Conservation (phyloP, 495 filamentous ascomycete species). For the Cenococcum geophilum region DNA sequence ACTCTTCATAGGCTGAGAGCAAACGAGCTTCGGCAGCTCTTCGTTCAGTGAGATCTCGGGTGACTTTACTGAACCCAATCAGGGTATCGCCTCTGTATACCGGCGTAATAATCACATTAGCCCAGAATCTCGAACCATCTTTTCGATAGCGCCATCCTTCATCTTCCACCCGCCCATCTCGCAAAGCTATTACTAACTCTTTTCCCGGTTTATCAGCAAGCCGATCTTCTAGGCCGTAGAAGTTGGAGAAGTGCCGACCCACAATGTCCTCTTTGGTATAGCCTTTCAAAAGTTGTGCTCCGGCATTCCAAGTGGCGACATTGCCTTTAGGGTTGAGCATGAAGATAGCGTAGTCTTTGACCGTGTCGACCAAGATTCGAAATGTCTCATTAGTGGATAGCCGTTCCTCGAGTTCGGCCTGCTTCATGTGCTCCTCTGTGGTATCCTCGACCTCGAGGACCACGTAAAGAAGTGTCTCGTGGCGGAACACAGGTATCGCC, state of each 20-base stretch:
- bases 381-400: slow-evolving; percentile 53
- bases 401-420: slow-evolving; percentile 37
- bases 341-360: slow-evolving; percentile 64
- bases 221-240: slow-evolving; percentile 55
- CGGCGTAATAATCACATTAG: slow-evolving; percentile 60
- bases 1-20: slow-evolving; percentile 59
- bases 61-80: slow-evolving; percentile 61
- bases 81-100: slow-evolving; percentile 52
- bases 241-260: slow-evolving; percentile 57
- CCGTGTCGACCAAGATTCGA: slow-evolving; percentile 56
- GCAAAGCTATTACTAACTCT: slow-evolving; percentile 53
- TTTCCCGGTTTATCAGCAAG: slow-evolving; percentile 48
- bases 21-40: slow-evolving; percentile 52
- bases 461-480: slow-evolving; percentile 16
- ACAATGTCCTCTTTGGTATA: slow-evolving; percentile 53
- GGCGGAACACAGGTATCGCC: slow-evolving; percentile 16
- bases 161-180: slow-evolving; percentile 56
- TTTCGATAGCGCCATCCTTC: slow-evolving; percentile 62
- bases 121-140: slow-evolving; percentile 60
- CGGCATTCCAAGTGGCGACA: slow-evolving; percentile 58
- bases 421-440: slow-evolving; percentile 18
- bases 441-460: slow-evolving; percentile 21
- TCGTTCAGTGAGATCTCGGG: slow-evolving; percentile 57
- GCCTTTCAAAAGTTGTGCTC: slow-evolving; percentile 55
- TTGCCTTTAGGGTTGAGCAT: slow-evolving; percentile 55